phyloP scores from a whole-genome alignment of 164 flowering plant genomes.

The Buxus sempervirens region DNA sequence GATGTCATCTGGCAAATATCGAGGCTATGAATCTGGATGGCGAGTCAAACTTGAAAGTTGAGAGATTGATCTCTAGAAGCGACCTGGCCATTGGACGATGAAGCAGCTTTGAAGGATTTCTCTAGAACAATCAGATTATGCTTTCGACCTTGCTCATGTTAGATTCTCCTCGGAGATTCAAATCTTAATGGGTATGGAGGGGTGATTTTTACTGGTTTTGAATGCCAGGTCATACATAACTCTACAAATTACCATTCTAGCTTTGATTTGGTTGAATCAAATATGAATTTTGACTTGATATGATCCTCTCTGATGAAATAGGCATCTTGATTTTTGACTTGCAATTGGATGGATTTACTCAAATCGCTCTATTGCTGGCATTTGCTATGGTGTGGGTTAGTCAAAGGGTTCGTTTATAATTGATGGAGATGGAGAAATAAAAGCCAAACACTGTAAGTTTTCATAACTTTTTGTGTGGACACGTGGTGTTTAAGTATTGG shows the following conservation, averaged over 20 bases:
- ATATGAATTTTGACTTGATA: too few relatives aligned
- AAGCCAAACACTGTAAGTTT: too few relatives aligned
- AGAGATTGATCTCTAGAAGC: not conserved
- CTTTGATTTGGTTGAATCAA: too few relatives aligned
- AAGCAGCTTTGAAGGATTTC: not conserved
- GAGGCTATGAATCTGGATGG: not conserved
- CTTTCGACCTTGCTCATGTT: not conserved
- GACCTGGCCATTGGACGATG: not conserved
- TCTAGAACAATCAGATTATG: not conserved
- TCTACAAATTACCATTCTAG: not conserved
- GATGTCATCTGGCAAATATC: not conserved
- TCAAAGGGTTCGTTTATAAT: too few relatives aligned
- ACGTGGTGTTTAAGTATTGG: too few relatives aligned
- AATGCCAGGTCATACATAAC: not conserved
- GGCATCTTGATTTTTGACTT: too few relatives aligned
- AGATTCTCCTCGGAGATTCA: not conserved
- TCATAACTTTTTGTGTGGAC: too few relatives aligned
- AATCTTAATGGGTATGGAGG: not conserved
- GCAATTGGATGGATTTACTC: too few relatives aligned
- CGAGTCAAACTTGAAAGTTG: not conserved
- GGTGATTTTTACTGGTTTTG: not conserved
- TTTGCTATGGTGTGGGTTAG: too few relatives aligned
- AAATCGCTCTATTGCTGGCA: too few relatives aligned
- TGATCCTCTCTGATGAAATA: too few relatives aligned
- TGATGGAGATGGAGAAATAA: too few relatives aligned